Conservation (phyloP, 257 asterid genomes). For the Solanum phureja region DNA sequence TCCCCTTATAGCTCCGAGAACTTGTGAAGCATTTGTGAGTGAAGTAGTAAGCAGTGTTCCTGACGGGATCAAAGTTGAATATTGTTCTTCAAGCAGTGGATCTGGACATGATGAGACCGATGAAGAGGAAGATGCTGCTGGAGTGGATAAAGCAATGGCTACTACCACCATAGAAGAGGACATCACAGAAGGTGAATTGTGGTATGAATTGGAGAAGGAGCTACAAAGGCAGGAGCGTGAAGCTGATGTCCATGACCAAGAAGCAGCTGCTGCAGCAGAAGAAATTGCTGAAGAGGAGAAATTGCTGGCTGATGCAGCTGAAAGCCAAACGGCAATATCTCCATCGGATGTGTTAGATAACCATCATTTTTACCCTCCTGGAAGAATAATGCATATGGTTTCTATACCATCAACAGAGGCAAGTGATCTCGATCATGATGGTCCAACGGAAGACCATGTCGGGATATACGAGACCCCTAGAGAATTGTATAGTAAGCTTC, state of each 20-base stretch:
- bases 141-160: conserved; percentile 25
- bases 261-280: conserved; percentile 56
- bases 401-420: conserved; percentile 31
- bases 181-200: conserved; percentile 67
- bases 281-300: conserved; percentile 76
- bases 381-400: conserved; percentile 71
- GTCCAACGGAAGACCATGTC: conserved; percentile 32
- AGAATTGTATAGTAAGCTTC: conserved; percentile 71
- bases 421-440: conserved; percentile 18
- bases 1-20: conserved; percentile 38
- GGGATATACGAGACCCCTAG: conserved; percentile 67
- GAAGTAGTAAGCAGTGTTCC: conserved; percentile 26
- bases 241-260: conserved; percentile 32
- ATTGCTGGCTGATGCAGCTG: conserved; percentile 47
- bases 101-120: conserved; percentile 48
- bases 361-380: conserved; percentile 73
- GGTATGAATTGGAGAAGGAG: conserved; percentile 80
- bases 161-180: conserved; percentile 43
- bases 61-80: conserved; percentile 19
- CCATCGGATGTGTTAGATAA: conserved; percentile 57
- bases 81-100: conserved; percentile 41
- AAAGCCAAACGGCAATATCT: conserved; percentile 48
- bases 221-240: conserved; percentile 52
- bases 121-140: conserved; percentile 53
- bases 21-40: conserved; percentile 30